These are phyloP conservation scores for Kazachstania africana DNA, from an alignment of 805 yeast species.

Conservation along the genomic window DNA sequence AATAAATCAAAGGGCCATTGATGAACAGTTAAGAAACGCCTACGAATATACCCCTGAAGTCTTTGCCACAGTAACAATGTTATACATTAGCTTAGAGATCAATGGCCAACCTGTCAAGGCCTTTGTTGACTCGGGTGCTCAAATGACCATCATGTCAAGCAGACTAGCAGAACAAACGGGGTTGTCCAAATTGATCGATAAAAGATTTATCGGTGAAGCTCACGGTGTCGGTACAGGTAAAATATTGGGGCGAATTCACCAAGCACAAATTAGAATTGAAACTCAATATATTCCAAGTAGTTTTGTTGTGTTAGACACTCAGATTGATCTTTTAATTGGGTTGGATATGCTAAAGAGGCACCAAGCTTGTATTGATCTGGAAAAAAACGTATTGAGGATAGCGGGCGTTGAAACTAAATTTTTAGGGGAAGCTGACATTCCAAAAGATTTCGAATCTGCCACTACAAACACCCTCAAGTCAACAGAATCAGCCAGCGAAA, in stretches of 20 bases:
- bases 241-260: slow-evolving; percentile 76
- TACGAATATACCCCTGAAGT: slow-evolving; percentile 84
- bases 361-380: slow-evolving; percentile 70
- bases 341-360: slow-evolving; percentile 85
- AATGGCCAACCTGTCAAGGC: slow-evolving; percentile 80
- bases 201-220: slow-evolving; percentile 70
- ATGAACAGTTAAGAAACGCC: slow-evolving; percentile 71
- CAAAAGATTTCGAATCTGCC: slow-evolving; percentile 23
- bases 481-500: neutral
- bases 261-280: slow-evolving; percentile 76
- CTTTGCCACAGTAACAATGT: slow-evolving; percentile 73
- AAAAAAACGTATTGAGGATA: slow-evolving; percentile 49
- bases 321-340: slow-evolving; percentile 63
- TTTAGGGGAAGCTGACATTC: slow-evolving; percentile 60
- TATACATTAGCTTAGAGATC: slow-evolving; percentile 65
- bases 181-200: slow-evolving; percentile 63
- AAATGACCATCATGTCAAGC: slow-evolving; percentile 73
- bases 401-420: slow-evolving; percentile 68
- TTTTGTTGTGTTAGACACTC: slow-evolving; percentile 59
- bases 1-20: slow-evolving; percentile 59
- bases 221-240: slow-evolving; percentile 79
- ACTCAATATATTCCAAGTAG: slow-evolving; percentile 51
- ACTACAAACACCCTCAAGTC: neutral
- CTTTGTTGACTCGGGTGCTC: slow-evolving; percentile 95
- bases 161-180: slow-evolving; percentile 63